Conservation (phyloP, 2,329 filamentous ascomycete genomes). For the Zelopaecilomyces penicillatus region DNA sequence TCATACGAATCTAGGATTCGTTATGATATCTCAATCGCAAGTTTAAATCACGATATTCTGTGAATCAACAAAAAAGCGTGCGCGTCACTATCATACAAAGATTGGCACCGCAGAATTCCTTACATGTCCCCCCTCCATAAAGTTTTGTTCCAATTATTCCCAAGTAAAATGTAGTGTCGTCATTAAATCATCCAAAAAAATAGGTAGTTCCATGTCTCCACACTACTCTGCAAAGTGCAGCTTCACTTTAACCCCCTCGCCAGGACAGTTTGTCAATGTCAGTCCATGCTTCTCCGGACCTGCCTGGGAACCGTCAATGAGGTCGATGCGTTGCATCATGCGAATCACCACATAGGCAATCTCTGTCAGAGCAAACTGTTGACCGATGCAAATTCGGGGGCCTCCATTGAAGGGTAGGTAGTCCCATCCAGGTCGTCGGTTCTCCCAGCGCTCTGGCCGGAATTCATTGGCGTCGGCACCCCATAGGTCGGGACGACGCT, state of each 20-base stretch:
- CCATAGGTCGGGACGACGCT: slow-evolving; percentile 29
- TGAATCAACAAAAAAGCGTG: too few species aligned
- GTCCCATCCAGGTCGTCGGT: slow-evolving; percentile 17
- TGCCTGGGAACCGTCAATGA: slow-evolving; percentile 12
- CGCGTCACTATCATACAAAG: too few species aligned
- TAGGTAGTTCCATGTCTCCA: too few species aligned
- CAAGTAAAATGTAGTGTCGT: too few species aligned
- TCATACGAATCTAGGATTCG: too few species aligned
- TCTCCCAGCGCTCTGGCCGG: slow-evolving; percentile 31
- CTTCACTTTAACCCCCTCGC: slow-evolving; percentile 13
- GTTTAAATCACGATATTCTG: too few species aligned
- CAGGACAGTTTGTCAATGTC: slow-evolving; percentile 14
- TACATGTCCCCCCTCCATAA: too few species aligned
- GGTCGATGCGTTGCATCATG: slow-evolving; percentile 15
- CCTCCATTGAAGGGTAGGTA: slow-evolving; percentile 20
- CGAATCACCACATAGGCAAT: slow-evolving; percentile 15
- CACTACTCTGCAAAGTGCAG: slow-evolving; percentile 12
- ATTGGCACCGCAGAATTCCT: too few species aligned
- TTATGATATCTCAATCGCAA: too few species aligned
- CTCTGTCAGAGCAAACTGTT: slow-evolving; percentile 20
- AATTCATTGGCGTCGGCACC: slow-evolving; percentile 31
- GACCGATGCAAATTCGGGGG: slow-evolving; percentile 20
- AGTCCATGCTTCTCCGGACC: slow-evolving; percentile 13
- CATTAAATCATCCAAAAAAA: too few species aligned
- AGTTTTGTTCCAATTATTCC: too few species aligned